Percentiles rank a stretch among this genome's conserved stretches.
Conservation (phyloP, 2,329 filamentous ascomycete species). For the Sporothrix brasiliensis region DNA sequence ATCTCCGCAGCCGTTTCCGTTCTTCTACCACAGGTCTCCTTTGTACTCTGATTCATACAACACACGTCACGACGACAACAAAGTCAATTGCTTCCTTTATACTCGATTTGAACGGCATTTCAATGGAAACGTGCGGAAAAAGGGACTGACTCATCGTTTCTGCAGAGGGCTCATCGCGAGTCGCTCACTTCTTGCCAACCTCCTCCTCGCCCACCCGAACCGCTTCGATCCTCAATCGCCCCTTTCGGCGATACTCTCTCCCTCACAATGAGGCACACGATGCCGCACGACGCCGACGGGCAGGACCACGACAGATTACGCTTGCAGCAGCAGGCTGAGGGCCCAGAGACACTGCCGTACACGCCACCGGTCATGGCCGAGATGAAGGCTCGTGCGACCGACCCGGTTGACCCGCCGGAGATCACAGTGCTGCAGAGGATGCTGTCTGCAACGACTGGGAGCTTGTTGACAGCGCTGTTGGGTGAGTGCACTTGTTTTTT, state of each 20-base stretch:
- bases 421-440: constrained; percentile 89
- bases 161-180: constrained; percentile 30
- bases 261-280: constrained; percentile 28
- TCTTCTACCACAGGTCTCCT: background rate
- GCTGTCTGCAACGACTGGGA: constrained; percentile 89
- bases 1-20: constrained; percentile 18
- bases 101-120: constrained; percentile 8
- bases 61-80: background rate
- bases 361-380: constrained; percentile 45
- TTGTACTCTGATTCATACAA: background rate
- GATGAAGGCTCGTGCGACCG: background rate
- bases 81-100: constrained; percentile 9
- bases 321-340: constrained; percentile 41
- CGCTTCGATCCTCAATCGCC: background rate
- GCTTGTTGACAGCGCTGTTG: constrained; percentile 83
- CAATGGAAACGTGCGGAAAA: background rate
- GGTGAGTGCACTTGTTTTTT: constrained; percentile 55
- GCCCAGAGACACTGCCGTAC: constrained; percentile 40
- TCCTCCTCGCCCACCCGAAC: background rate
- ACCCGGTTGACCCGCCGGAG: constrained; percentile 54
- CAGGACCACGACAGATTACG: constrained; percentile 48
- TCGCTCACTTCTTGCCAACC: constrained; percentile 11
- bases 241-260: background rate
- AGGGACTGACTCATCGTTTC: background rate
- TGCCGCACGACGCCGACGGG: constrained; percentile 38